A percentile compares a stretch with the other conserved stretches of the same genome.
phyloP scores from a whole-genome alignment of 208 protist genomes.

The Leishmania gerbilli region DNA sequence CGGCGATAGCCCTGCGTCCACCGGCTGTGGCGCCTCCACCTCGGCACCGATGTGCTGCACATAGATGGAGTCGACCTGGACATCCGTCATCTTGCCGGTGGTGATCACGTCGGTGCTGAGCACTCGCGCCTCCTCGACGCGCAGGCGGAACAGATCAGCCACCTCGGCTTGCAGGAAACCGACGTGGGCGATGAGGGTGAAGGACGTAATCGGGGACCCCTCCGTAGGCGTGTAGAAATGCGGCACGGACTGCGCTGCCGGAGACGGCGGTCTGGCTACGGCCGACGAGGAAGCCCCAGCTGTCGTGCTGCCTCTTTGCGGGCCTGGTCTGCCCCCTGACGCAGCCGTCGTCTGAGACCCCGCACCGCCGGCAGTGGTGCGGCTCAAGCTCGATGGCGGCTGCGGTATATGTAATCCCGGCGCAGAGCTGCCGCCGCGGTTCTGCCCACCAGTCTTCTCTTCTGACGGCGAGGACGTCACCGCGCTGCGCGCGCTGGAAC shows the following conservation, averaged over 20 bases:
- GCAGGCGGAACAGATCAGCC: constrained; percentile 41
- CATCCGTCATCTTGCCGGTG: constrained; percentile 14
- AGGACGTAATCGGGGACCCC: constrained; percentile 8
- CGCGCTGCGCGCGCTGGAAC: background rate
- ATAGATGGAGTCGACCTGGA: constrained; percentile 15
- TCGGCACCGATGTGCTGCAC: constrained; percentile 52
- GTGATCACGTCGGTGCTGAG: constrained; percentile 25
- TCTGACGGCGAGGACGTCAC: background rate
- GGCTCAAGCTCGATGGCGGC: background rate
- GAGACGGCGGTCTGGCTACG: background rate
- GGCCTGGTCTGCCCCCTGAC: background rate
- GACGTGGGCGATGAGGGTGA: constrained; percentile 23
- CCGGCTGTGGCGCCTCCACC: constrained; percentile 20
- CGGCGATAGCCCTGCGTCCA: background rate
- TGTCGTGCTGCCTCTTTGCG: background rate
- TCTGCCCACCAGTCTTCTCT: background rate
- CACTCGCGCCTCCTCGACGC: constrained; percentile 26
- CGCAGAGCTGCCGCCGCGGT: background rate
- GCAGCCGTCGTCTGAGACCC: background rate
- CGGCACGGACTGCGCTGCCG: background rate
- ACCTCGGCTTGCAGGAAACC: constrained; percentile 39
- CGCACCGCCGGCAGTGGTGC: background rate
- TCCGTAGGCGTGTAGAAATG: background rate
- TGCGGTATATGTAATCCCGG: background rate
- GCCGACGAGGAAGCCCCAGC: background rate